Evolutionary conservation across 169 alveolate species (phyloP).

Genomic region (Babesia ovis): DNA sequence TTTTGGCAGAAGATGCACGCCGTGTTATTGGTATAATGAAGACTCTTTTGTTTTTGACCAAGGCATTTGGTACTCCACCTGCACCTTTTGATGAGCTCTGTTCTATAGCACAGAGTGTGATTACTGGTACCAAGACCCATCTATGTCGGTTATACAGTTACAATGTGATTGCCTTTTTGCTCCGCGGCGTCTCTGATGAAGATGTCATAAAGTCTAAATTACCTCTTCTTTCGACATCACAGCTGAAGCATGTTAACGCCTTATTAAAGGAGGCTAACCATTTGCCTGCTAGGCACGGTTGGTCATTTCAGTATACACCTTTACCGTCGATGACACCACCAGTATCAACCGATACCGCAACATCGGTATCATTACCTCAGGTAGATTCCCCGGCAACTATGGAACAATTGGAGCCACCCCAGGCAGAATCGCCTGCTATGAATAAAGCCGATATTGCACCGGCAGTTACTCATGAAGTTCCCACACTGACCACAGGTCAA

Average conservation of each 20-base stretch:
- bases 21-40: constrained; percentile 58
- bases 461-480: not conserved
- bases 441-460: not conserved
- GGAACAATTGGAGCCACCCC: not conserved
- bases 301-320: constrained; percentile 33
- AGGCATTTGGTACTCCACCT: constrained; percentile 60
- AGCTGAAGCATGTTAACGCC: constrained; percentile 38
- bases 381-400: too few species aligned
- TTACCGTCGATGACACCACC: not conserved
- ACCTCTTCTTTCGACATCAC: constrained; percentile 20
- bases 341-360: not conserved
- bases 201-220: not conserved
- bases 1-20: constrained; percentile 34
- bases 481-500: not conserved
- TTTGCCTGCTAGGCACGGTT: constrained; percentile 3
- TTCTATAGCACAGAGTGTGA: constrained; percentile 21
- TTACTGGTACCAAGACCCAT: constrained; percentile 39
- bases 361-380: not conserved
- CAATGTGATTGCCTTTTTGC: constrained; percentile 50
- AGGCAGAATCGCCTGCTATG: not conserved
- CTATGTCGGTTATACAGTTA: constrained; percentile 60
- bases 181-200: constrained; percentile 24
- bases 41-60: constrained; percentile 37
- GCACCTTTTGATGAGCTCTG: constrained; percentile 44
- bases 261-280: constrained; percentile 60